A percentile compares a stretch with the other conserved stretches of the same genome.
Evolutionary conservation across 2,329 filamentous ascomycete species (phyloP).

Genomic region (Zelopaecilomyces penicillatus): DNA sequence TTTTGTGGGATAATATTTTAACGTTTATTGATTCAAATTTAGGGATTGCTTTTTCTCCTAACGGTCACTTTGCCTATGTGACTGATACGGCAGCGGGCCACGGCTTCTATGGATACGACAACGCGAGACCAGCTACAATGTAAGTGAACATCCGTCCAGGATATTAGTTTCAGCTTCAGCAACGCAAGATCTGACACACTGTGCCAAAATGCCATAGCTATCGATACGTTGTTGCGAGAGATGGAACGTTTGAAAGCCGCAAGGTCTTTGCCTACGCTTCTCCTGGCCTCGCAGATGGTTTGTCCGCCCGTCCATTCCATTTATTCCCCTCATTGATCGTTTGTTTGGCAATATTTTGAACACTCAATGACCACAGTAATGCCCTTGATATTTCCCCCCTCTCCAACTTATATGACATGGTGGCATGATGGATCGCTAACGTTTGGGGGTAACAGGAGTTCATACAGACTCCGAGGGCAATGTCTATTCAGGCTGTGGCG

Average conservation of each 20-base stretch:
- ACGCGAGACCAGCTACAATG: conserved; percentile 5
- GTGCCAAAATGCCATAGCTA: conserved; percentile 4
- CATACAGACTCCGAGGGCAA: conserved; percentile 39
- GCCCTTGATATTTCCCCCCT: conserved; percentile 30
- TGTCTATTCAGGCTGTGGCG: conserved; percentile 40
- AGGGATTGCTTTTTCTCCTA: conserved; percentile 37
- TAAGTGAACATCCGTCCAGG: background rate
- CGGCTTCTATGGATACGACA: conserved; percentile 12
- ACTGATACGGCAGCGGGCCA: conserved; percentile 32
- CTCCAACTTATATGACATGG: conserved; percentile 19
- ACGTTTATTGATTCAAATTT: conserved; percentile 27
- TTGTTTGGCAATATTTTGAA: background rate
- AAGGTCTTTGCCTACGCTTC: conserved; percentile 6
- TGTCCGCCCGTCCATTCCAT: conserved; percentile 15
- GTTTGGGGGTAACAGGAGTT: conserved; percentile 36
- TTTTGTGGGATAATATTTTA: too few species aligned
- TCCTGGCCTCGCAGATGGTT: conserved; percentile 6
- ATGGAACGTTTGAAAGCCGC: conserved; percentile 22
- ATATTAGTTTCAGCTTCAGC: too few species aligned
- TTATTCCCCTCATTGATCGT: conserved; percentile 12
- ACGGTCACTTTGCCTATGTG: conserved; percentile 35
- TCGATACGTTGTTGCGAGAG: conserved; percentile 6
- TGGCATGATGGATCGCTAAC: conserved; percentile 38
- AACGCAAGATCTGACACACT: too few species aligned
- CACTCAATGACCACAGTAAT: conserved; percentile 17